Percentiles rank a stretch among this genome's conserved stretches.
Evolutionary conservation across 2,329 filamentous ascomycete species (phyloP).

Genomic region (Colletotrichum sojae): DNA sequence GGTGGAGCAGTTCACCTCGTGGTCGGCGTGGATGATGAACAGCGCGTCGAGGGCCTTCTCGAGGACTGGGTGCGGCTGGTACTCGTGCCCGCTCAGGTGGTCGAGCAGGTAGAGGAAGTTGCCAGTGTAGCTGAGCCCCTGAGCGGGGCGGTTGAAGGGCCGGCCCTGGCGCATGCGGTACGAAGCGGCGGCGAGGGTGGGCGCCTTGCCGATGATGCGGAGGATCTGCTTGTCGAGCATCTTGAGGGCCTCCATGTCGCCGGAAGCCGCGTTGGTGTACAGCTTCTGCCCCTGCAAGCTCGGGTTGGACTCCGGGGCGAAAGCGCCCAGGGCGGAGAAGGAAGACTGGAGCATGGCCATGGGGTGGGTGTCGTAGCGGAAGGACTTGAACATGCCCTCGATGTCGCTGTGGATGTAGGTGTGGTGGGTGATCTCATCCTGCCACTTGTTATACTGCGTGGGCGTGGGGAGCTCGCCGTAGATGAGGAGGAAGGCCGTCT

Average conservation of each 20-base stretch:
- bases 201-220: constrained; percentile 65
- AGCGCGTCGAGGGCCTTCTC: constrained; percentile 66
- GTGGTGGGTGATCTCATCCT: constrained; percentile 65
- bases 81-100: constrained; percentile 62
- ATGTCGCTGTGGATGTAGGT: constrained; percentile 65
- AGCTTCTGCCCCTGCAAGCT: constrained; percentile 65
- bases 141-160: constrained; percentile 63
- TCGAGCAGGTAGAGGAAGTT: constrained; percentile 71
- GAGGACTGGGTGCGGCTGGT: constrained; percentile 63
- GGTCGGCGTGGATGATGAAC: constrained; percentile 70
- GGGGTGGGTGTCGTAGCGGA: constrained; percentile 66
- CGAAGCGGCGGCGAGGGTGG: constrained; percentile 64
- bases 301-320: constrained; percentile 65
- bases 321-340: constrained; percentile 64
- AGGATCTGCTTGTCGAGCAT: constrained; percentile 67
- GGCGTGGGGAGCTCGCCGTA: constrained; percentile 64
- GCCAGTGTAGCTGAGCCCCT: constrained; percentile 65
- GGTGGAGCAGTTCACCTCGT: constrained; percentile 71
- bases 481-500: constrained; percentile 65
- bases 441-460: constrained; percentile 58
- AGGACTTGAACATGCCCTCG: constrained; percentile 65
- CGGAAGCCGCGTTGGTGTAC: constrained; percentile 61
- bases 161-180: constrained; percentile 68
- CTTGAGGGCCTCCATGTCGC: constrained; percentile 56
- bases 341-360: constrained; percentile 67